Base-by-base conservation (phyloP, 1,284 basidiomycete genomes). In the Moesziomyces parantarcticus region DNA sequence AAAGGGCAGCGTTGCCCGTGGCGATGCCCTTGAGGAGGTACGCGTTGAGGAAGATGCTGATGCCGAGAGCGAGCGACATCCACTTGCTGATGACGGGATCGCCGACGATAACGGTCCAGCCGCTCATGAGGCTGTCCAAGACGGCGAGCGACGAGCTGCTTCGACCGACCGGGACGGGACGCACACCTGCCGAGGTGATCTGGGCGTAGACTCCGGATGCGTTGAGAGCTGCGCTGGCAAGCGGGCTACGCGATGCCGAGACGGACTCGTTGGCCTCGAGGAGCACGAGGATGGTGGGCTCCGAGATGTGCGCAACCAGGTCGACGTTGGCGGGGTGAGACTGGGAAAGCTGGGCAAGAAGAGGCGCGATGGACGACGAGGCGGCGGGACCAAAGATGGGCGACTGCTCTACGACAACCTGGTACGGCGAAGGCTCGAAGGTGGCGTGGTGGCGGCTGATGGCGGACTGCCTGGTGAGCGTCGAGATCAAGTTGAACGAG, bases 81-180 rank as follows among this genome's bases (percentile, higher is more conserved):
- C 93, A 97, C 86, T 99, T 99, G 80, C 90, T 91, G 75, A 99
- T 86, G 56, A 98, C 89, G 0, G 96, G 96, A 82, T 99, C 96
- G 32, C 94, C 94, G 54, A 97, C 94, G 69, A 98, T 89, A n/a
- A 87, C 87, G 9, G 93, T 93, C 96, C 95, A 98, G n/a, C 89
- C 88, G 41, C 89, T 90, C 91, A 97, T 93, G 86, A 97, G 94
- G 67, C 89, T 88, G 73, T 97, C 94, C 67, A 97, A 86, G 41
- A 86, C 85, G 55, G 67, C 75, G 23, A 67, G 56, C 47, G 58
- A 74, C 43, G 68, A 72, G 58, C 58, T 65, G 23, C 51, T 59
- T 10, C 67, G 55, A n/a, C 67, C 60, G 20, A 64, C 54, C 3
- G 59, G 52, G 5, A 63, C 55, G 13, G 62, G 56, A 1, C 63